Conservation (phyloP, 2,329 filamentous ascomycete genomes). For the Clarireedia sp. region DNA sequence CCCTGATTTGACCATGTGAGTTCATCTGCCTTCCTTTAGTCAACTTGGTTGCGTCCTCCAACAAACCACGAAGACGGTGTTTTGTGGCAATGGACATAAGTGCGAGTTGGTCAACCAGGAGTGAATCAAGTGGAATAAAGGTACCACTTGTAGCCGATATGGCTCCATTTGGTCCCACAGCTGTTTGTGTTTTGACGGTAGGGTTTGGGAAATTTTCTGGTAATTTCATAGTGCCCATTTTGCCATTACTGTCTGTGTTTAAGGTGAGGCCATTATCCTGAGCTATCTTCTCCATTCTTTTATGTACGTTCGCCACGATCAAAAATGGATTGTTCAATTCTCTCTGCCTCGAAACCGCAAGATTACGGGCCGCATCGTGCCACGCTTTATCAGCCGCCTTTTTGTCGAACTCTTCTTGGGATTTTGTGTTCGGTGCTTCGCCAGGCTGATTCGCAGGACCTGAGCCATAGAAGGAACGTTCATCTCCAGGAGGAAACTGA, state of each 20-base stretch:
- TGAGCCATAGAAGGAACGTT: conserved; percentile 54
- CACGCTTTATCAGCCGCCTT: conserved; percentile 59
- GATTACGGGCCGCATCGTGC: conserved; percentile 49
- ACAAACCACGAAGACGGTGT: conserved; percentile 64
- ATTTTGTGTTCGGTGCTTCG: conserved; percentile 36
- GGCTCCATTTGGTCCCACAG: conserved; percentile 55
- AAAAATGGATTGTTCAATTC: conserved; percentile 50
- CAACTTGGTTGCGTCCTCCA: conserved; percentile 69
- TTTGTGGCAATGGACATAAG: conserved; percentile 77
- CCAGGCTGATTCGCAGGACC: conserved; percentile 57
- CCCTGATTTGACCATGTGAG: conserved; percentile 70
- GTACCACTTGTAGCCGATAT: conserved; percentile 56
- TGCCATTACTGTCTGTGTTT: conserved; percentile 48
- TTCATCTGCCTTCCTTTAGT: conserved; percentile 65
- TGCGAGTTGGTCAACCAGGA: conserved; percentile 73
- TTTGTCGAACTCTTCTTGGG: conserved; percentile 58
- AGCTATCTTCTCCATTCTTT: conserved; percentile 48
- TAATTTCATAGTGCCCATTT: conserved; percentile 34
- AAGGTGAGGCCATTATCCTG: conserved; percentile 49
- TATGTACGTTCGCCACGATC: conserved; percentile 20
- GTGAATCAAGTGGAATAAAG: conserved; percentile 68
- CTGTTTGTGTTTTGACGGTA: conserved; percentile 43
- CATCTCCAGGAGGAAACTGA: conserved; percentile 46
- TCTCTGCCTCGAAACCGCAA: conserved; percentile 49
- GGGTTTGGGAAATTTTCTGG: conserved; percentile 23